Evolutionary conservation across 495 filamentous ascomycete species (phyloP).

Genomic region (Gamarada debralockiae): DNA sequence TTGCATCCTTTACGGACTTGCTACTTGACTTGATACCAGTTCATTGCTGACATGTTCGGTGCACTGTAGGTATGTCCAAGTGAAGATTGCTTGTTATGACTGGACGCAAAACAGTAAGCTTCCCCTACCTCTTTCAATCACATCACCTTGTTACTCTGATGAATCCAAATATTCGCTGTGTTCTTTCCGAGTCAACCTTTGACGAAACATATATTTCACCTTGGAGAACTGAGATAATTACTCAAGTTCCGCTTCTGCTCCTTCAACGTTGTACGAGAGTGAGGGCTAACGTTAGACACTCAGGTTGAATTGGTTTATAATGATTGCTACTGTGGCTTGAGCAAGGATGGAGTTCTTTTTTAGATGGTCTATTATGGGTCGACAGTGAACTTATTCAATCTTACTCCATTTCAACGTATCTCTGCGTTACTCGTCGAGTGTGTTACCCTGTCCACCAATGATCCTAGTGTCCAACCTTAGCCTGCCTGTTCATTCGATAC

Average conservation of each 20-base stretch:
- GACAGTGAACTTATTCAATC: no score
- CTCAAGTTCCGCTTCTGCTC: not conserved
- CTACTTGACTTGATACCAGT: not conserved
- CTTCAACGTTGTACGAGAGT: no score
- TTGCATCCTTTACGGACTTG: not conserved
- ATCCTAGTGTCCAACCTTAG: no score
- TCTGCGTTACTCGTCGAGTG: no score
- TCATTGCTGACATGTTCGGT: conserved; percentile 13
- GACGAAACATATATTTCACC: conserved; percentile 78
- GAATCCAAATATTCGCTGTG: conserved; percentile 75
- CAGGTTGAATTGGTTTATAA: no score
- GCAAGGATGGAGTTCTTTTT: no score
- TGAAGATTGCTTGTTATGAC: not conserved
- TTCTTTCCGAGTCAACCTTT: conserved; percentile 70
- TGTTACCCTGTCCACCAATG: no score
- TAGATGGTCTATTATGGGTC: no score
- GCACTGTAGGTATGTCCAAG: conserved; percentile 16
- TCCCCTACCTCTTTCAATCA: conserved; percentile 5
- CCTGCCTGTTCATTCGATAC: no score
- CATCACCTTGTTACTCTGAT: conserved; percentile 45
- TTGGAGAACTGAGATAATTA: conserved; percentile 84
- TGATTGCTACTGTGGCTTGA: no score
- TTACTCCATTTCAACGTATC: no score
- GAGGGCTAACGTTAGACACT: no score
- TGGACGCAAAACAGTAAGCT: conserved; percentile 1